phyloP scores from a whole-genome alignment of 495 filamentous ascomycete species.

The Friedmanniomyces endolithicus region DNA sequence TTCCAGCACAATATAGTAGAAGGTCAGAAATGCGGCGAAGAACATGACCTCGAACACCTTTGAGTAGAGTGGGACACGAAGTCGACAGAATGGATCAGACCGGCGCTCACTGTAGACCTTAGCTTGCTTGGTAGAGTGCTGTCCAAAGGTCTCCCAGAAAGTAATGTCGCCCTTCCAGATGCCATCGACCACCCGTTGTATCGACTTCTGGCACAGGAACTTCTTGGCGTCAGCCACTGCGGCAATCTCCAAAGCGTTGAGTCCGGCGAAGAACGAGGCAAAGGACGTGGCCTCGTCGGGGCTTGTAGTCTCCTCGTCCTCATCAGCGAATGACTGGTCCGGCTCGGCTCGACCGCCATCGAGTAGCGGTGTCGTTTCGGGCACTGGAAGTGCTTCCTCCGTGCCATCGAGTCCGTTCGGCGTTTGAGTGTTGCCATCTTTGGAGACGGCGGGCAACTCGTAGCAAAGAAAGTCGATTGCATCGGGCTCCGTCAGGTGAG shows the following conservation, averaged over 20 bases:
- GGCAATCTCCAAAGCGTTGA: conserved; percentile 86
- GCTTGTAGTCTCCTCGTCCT: neutral
- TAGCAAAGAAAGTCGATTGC: conserved; percentile 73
- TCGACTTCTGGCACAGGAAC: conserved; percentile 72
- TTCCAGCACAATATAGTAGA: conserved; percentile 79
- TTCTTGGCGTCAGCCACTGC: conserved; percentile 79
- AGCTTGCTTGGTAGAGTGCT: conserved; percentile 66
- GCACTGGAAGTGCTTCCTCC: neutral
- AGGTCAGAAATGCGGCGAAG: conserved; percentile 63
- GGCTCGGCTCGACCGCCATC: neutral
- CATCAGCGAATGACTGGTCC: conserved; percentile 5
- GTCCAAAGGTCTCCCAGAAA: conserved; percentile 76
- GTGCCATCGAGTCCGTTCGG: neutral
- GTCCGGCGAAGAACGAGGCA: conserved; percentile 50
- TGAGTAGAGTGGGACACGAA: conserved; percentile 82
- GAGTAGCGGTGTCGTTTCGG: conserved; percentile 19
- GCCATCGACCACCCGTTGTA: conserved; percentile 77
- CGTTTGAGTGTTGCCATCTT: neutral
- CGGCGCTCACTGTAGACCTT: conserved; percentile 65
- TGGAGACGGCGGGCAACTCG: conserved; percentile 46
- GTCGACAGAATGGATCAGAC: conserved; percentile 69
- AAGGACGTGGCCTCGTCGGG: neutral
- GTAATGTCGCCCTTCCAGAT: conserved; percentile 83
- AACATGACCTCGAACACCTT: conserved; percentile 83
- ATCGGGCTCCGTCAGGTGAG: conserved; percentile 65